Evolutionary conservation across 805 yeast genomes (phyloP).

Genomic region (Zygosaccharomyces pseudorouxii): DNA sequence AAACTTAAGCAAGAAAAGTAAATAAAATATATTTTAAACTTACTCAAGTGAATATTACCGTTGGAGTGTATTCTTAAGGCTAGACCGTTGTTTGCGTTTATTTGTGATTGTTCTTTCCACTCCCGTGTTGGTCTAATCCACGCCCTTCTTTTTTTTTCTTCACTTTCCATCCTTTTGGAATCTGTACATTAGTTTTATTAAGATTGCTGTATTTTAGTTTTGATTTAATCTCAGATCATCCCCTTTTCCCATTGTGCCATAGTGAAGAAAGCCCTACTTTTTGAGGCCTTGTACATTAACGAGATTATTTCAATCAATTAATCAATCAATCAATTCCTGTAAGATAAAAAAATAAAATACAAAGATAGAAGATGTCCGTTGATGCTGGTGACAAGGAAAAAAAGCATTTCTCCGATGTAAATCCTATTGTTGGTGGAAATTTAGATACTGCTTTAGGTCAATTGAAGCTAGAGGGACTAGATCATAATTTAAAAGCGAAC

Average conservation of each 20-base stretch:
- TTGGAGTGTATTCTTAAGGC: neutral
- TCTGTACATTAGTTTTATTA: conserved; percentile 11
- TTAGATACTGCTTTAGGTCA: conserved; percentile 33
- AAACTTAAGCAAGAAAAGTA: neutral
- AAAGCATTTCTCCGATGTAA: conserved; percentile 15
- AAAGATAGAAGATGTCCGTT: conserved; percentile 12
- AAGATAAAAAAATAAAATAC: neutral
- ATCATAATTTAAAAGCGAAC: conserved; percentile 7
- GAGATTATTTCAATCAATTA: neutral
- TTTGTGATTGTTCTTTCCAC: neutral
- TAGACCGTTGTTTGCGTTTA: neutral
- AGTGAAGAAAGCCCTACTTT: neutral
- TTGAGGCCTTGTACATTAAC: conserved; percentile 4
- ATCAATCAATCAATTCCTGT: neutral
- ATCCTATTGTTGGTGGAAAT: conserved; percentile 27
- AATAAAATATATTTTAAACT: neutral
- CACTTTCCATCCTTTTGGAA: conserved; percentile 5
- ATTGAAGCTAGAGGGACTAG: conserved; percentile 29
- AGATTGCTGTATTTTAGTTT: conserved; percentile 6
- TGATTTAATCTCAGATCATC: neutral
- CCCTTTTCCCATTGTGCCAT: conserved; percentile 1
- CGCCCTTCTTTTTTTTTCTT: neutral
- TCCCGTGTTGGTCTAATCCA: neutral
- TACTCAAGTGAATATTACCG: neutral
- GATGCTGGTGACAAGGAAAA: conserved; percentile 9